Evolutionary conservation across 1,284 basidiomycete species (phyloP).

Genomic region (Trichosporon faecale): DNA sequence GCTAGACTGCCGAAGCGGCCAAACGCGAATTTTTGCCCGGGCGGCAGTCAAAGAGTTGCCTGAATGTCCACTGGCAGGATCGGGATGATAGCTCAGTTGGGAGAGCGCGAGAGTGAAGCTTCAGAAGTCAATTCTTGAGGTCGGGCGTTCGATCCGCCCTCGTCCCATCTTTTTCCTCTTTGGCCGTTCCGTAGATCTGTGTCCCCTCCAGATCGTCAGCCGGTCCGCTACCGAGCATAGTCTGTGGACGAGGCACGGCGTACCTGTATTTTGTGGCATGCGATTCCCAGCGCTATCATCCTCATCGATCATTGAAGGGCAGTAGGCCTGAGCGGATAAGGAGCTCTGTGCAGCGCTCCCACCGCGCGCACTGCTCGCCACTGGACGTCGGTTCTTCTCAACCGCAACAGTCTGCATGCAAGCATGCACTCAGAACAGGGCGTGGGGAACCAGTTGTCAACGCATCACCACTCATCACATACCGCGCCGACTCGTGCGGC

Average conservation of each 20-base stretch:
- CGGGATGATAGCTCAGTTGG: conserved; percentile 3
- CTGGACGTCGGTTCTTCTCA: not conserved
- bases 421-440: no score
- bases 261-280: not conserved
- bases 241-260: not conserved
- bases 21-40: not conserved
- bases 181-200: not conserved
- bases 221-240: no score
- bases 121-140: conserved; percentile 5
- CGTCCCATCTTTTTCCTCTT: not conserved
- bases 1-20: not conserved
- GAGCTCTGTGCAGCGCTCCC: not conserved
- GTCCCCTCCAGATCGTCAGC: not conserved
- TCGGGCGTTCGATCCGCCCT: conserved; percentile 4
- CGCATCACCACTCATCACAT: not conserved
- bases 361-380: not conserved
- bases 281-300: not conserved
- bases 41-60: not conserved
- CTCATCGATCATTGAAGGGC: not conserved
- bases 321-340: not conserved
- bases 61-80: not conserved
- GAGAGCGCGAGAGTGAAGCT: conserved; percentile 5
- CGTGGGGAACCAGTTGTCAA: not conserved
- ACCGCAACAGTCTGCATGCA: no score
- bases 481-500: not conserved